Evolutionary conservation across 2,329 filamentous ascomycete genomes (phyloP).

Genomic region (Monilinia fructicola): DNA sequence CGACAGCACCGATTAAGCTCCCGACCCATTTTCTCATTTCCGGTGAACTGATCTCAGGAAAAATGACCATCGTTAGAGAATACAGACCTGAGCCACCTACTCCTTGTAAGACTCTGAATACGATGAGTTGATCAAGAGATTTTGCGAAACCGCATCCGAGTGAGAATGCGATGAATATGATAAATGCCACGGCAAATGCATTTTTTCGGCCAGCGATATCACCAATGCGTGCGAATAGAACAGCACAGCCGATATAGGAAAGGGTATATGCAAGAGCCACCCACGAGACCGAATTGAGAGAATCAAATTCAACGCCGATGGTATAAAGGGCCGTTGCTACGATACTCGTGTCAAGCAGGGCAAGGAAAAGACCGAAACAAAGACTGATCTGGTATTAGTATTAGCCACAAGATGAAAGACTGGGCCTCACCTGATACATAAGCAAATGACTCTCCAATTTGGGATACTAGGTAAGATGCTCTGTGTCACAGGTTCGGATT

Average conservation of each 20-base stretch:
- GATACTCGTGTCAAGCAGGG: constrained; percentile 61
- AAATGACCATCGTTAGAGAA: constrained; percentile 33
- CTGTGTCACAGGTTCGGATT: background rate
- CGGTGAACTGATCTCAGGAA: constrained; percentile 51
- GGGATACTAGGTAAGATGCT: background rate
- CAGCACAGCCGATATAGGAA: constrained; percentile 48
- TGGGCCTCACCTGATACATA: background rate
- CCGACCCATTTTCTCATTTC: constrained; percentile 47
- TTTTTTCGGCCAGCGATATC: constrained; percentile 24
- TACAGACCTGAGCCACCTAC: constrained; percentile 44
- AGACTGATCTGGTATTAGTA: constrained; percentile 42
- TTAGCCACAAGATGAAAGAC: background rate
- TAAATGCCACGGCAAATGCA: constrained; percentile 41
- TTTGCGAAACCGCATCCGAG: constrained; percentile 53
- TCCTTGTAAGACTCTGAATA: constrained; percentile 39
- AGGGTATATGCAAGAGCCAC: constrained; percentile 55
- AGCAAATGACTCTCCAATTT: background rate
- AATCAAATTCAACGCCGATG: constrained; percentile 53
- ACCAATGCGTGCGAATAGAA: constrained; percentile 53
- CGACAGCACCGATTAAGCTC: constrained; percentile 48
- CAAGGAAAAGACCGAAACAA: constrained; percentile 55
- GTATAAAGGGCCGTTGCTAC: constrained; percentile 58
- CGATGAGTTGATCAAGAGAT: constrained; percentile 45
- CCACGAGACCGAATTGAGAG: constrained; percentile 51
- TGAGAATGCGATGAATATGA: constrained; percentile 57